Percentiles rank a stretch among this genome's conserved stretches.
phyloP scores from a whole-genome alignment of 768 basidiomycete species.

The Tulasnella sp. region DNA sequence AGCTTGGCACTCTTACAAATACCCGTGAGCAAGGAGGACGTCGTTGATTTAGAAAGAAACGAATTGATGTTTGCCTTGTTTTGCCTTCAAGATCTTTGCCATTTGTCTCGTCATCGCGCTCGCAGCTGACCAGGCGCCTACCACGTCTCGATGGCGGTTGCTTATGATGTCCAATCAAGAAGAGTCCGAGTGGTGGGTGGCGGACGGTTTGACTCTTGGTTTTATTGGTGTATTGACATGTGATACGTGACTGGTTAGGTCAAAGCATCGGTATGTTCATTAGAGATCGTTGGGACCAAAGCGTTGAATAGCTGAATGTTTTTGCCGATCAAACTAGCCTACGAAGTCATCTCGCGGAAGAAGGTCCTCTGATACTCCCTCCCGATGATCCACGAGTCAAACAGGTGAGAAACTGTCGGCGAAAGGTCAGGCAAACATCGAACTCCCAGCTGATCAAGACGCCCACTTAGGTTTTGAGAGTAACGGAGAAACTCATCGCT shows the following conservation, averaged over 20 bases:
- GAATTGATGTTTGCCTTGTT: background rate
- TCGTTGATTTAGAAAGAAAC: no score
- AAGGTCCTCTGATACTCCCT: constrained; percentile 29
- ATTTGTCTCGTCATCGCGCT: constrained; percentile 33
- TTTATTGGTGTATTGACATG: constrained; percentile 23
- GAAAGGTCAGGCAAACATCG: background rate
- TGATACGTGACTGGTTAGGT: no score
- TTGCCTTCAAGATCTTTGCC: constrained; percentile 28
- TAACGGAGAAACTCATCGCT: constrained; percentile 30
- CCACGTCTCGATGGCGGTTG: constrained; percentile 34
- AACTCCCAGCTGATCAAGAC: background rate
- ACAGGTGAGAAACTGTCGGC: constrained; percentile 22
- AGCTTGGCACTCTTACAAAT: constrained; percentile 32
- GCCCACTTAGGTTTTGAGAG: constrained; percentile 18
- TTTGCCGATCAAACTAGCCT: background rate
- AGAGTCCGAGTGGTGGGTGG: constrained; percentile 37
- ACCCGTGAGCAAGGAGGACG: constrained; percentile 26
- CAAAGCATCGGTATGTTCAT: background rate
- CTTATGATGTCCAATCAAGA: constrained; percentile 35
- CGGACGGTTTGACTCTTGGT: no score
- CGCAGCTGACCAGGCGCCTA: constrained; percentile 32
- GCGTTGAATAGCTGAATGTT: background rate
- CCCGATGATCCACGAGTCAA: constrained; percentile 27
- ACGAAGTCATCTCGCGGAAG: constrained; percentile 22
- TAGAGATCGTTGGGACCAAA: background rate